Evolutionary conservation across 257 asterid species (phyloP).

Genomic region (Anisodus acutangulus): DNA sequence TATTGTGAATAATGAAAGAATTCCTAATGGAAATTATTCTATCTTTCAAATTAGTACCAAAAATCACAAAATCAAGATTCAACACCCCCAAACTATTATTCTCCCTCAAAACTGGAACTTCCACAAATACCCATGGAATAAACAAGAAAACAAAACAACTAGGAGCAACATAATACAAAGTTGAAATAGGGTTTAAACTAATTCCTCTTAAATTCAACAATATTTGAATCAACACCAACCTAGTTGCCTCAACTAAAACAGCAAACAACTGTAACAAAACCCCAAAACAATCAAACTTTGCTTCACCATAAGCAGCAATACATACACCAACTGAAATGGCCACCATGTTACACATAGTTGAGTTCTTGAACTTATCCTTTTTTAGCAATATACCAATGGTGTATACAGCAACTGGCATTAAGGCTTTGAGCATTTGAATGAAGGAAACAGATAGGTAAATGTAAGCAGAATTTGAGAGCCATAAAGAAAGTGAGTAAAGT

Average conservation of each 20-base stretch:
- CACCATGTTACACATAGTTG: slow-evolving; percentile 65
- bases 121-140: slow-evolving; percentile 73
- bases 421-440: slow-evolving; percentile 78
- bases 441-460: slow-evolving; percentile 75
- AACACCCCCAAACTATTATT: slow-evolving; percentile 33
- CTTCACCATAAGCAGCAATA: slow-evolving; percentile 84
- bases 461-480: slow-evolving; percentile 80
- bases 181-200: slow-evolving; percentile 66
- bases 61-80: slow-evolving; percentile 54
- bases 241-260: slow-evolving; percentile 72
- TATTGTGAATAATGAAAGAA: too few relatives aligned
- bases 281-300: slow-evolving; percentile 74
- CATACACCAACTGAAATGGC: slow-evolving; percentile 74
- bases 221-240: slow-evolving; percentile 76
- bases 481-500: slow-evolving; percentile 66
- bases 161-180: slow-evolving; percentile 77
- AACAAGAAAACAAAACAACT: slow-evolving; percentile 58
- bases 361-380: slow-evolving; percentile 51
- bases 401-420: slow-evolving; percentile 81
- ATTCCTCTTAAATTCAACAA: slow-evolving; percentile 70
- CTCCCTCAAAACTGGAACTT: slow-evolving; percentile 51
- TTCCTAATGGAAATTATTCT: too few relatives aligned
- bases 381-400: slow-evolving; percentile 57
- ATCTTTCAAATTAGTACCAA: too few relatives aligned
- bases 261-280: slow-evolving; percentile 70